A percentile compares a stretch with the other conserved stretches of the same genome.
phyloP scores from a whole-genome alignment of 2,329 filamentous ascomycete genomes.

The Xylaria sp. region DNA sequence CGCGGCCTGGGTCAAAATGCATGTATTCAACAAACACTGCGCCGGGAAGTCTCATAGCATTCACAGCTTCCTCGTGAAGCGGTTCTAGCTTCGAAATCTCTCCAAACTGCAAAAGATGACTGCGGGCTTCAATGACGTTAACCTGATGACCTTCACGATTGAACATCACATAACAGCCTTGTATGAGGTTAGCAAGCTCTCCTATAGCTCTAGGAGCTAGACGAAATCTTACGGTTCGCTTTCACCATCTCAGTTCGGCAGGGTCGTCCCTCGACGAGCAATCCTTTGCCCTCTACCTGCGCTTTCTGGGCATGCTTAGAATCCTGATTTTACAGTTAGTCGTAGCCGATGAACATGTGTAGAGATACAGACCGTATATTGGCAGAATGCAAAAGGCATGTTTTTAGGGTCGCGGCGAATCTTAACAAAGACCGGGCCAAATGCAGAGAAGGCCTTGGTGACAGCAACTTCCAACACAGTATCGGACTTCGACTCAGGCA shows the following conservation, averaged over 20 bases:
- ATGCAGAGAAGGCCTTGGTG: constrained; percentile 62
- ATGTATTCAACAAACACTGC: constrained; percentile 61
- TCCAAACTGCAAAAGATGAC: constrained; percentile 58
- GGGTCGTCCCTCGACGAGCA: constrained; percentile 63
- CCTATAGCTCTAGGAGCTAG: background rate
- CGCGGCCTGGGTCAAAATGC: constrained; percentile 61
- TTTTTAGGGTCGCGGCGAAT: constrained; percentile 66
- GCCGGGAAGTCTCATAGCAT: constrained; percentile 48
- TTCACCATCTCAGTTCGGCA: constrained; percentile 70
- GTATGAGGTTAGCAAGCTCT: constrained; percentile 39
- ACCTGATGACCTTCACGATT: constrained; percentile 52
- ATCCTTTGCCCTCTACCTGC: constrained; percentile 58
- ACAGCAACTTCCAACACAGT: constrained; percentile 63
- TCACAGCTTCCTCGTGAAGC: constrained; percentile 50
- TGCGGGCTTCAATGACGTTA: constrained; percentile 56
- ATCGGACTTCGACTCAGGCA: constrained; percentile 62
- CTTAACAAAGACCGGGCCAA: constrained; percentile 69
- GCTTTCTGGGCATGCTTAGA: constrained; percentile 61
- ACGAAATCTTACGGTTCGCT: constrained; percentile 62
- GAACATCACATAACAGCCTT: constrained; percentile 63
- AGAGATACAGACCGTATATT: constrained; percentile 64
- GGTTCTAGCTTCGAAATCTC: constrained; percentile 54
- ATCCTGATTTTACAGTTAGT: constrained; percentile 53
- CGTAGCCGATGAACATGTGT: background rate
- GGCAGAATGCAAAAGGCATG: constrained; percentile 73